These are phyloP conservation scores for Heterobasidion parviporum DNA, from an alignment of 1,284 basidiomycete species.

Conservation along the genomic window DNA sequence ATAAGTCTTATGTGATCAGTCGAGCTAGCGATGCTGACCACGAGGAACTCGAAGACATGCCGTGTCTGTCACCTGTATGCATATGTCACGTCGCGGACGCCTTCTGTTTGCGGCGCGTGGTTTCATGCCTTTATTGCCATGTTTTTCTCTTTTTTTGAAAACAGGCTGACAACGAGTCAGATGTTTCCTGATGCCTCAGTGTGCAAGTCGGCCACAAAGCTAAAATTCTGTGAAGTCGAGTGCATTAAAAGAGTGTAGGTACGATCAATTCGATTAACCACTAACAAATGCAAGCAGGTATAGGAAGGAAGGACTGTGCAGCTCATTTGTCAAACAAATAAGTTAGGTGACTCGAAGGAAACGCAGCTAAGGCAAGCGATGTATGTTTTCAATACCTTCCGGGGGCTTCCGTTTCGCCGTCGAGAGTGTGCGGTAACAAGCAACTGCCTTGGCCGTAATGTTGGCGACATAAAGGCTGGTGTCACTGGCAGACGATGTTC, in stretches of 20 bases:
- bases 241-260: too few species aligned
- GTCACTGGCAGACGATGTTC: neutral
- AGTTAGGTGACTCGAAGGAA: neutral
- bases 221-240: too few species aligned
- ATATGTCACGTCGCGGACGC: conserved; percentile 19
- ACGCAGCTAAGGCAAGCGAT: too few species aligned
- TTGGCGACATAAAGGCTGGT: neutral
- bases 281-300: too few species aligned
- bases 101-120: conserved; percentile 11
- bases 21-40: neutral
- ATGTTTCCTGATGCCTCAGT: too few species aligned
- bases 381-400: too few species aligned
- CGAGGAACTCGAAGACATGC: conserved; percentile 3
- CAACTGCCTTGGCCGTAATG: neutral
- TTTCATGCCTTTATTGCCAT: neutral
- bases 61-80: conserved; percentile 20
- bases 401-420: too few species aligned
- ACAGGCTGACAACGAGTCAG: too few species aligned
- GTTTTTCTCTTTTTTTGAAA: neutral
- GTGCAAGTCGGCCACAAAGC: too few species aligned
- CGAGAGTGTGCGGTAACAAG: neutral
- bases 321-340: too few species aligned
- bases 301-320: too few species aligned
- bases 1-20: conserved; percentile 7
- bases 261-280: too few species aligned